phyloP scores from a whole-genome alignment of 2,329 filamentous ascomycete genomes.

The Diplocarpon rosae region DNA sequence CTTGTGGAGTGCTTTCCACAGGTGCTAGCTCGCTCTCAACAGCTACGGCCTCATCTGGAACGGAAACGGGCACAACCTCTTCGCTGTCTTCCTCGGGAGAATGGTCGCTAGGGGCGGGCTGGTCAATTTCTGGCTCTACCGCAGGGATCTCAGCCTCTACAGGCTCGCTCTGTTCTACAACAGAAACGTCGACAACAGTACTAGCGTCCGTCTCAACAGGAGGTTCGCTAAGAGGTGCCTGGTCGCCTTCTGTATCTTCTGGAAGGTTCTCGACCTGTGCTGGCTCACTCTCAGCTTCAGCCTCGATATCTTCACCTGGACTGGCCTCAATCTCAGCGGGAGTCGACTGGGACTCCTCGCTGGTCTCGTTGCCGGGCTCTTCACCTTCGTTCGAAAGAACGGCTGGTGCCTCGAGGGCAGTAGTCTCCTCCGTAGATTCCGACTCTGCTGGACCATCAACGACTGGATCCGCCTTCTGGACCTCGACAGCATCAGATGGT shows the following conservation, averaged over 20 bases:
- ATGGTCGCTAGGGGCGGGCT: not conserved
- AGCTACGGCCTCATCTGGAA: not conserved
- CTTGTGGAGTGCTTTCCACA: not conserved
- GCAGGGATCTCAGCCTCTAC: no score
- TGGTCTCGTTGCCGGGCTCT: not conserved
- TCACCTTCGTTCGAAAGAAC: no score
- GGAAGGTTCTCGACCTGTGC: not conserved
- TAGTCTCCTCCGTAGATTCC: not conserved
- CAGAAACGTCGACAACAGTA: no score
- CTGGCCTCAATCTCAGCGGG: not conserved
- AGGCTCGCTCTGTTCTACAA: no score
- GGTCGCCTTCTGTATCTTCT: not conserved
- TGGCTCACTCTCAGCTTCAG: conserved; percentile 6
- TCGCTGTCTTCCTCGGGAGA: not conserved
- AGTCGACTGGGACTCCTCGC: not conserved
- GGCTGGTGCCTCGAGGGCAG: not conserved
- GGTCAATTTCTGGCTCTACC: not conserved
- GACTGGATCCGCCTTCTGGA: not conserved
- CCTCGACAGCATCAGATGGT: not conserved
- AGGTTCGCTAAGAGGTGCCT: no score
- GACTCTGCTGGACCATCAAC: not conserved
- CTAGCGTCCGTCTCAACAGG: no score
- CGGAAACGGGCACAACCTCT: not conserved
- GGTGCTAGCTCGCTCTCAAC: not conserved
- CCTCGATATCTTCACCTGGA: conserved; percentile 4